phyloP scores from a whole-genome alignment of 1,139 yeast species.

The Blastobotrys indianensis region DNA sequence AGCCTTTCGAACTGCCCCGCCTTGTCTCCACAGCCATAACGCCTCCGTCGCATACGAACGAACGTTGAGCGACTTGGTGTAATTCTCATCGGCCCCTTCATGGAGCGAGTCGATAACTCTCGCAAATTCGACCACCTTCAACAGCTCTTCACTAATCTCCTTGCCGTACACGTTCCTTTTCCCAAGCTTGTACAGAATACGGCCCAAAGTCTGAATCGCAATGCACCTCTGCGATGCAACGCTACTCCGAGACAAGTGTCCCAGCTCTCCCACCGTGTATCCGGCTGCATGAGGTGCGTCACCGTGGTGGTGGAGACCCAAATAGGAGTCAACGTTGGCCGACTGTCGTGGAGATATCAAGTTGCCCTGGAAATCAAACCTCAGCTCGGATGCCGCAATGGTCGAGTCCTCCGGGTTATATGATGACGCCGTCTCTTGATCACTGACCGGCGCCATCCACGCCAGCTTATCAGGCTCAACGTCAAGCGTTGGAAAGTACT shows the following conservation, averaged over 20 bases:
- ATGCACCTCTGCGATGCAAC: slow-evolving; percentile 81
- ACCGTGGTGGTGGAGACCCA: slow-evolving; percentile 89
- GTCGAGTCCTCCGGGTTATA: slow-evolving; percentile 29
- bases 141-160: slow-evolving; percentile 56
- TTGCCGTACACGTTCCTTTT: slow-evolving; percentile 39
- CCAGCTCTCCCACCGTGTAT: slow-evolving; percentile 76
- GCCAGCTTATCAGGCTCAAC: slow-evolving; percentile 73
- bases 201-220: slow-evolving; percentile 80
- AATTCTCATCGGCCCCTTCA: slow-evolving; percentile 67
- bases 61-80: slow-evolving; percentile 65
- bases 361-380: slow-evolving; percentile 86
- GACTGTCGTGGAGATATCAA: slow-evolving; percentile 51
- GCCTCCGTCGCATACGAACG: slow-evolving; percentile 88
- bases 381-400: slow-evolving; percentile 44
- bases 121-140: slow-evolving; percentile 65
- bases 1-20: slow-evolving; percentile 8
- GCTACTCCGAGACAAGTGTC: slow-evolving; percentile 71
- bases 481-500: slow-evolving; percentile 86
- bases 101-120: slow-evolving; percentile 65
- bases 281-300: slow-evolving; percentile 89
- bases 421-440: slow-evolving; percentile 34
- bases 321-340: slow-evolving; percentile 43
- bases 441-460: slow-evolving; percentile 74
- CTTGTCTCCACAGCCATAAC: slow-evolving; percentile 84
- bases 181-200: slow-evolving; percentile 78